Conservation (phyloP, 2,329 filamentous ascomycete species). For the Stemphylium lycopersici region DNA sequence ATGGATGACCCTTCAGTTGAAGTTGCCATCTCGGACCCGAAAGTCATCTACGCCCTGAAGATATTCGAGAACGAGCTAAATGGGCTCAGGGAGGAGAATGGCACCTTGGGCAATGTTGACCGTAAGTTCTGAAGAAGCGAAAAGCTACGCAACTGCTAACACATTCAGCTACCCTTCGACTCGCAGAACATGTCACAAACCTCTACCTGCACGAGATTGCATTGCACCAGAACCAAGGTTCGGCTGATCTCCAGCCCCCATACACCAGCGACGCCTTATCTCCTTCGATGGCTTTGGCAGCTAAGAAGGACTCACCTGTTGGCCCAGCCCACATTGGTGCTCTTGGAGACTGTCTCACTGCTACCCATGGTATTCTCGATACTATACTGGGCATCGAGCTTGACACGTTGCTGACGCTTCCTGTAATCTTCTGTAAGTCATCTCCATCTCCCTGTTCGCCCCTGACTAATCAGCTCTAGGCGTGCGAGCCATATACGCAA, state of each 20-base stretch:
- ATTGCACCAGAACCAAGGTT: conserved; percentile 52
- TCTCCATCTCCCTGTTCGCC: not conserved
- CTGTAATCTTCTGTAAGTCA: conserved; percentile 53
- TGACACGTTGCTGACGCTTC: conserved; percentile 51
- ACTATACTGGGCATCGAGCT: conserved; percentile 57
- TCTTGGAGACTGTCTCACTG: conserved; percentile 53
- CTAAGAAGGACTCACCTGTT: conserved; percentile 50
- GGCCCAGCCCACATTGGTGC: conserved; percentile 56
- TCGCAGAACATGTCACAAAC: conserved; percentile 56
- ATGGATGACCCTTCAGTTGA: conserved; percentile 61
- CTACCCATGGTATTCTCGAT: conserved; percentile 56
- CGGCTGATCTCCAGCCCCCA: conserved; percentile 53
- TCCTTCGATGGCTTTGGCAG: conserved; percentile 45
- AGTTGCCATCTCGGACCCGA: conserved; percentile 61
- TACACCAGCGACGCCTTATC: conserved; percentile 51
- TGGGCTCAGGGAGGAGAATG: conserved; percentile 40
- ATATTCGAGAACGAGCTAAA: conserved; percentile 60
- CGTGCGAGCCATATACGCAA: conserved; percentile 62
- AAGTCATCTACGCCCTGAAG: conserved; percentile 61
- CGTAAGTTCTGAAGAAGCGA: conserved; percentile 29
- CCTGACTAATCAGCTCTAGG: conserved; percentile 39
- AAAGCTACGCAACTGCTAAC: conserved; percentile 5
- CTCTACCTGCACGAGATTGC: conserved; percentile 60
- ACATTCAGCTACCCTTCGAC: conserved; percentile 46
- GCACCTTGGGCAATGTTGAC: conserved; percentile 48